These are phyloP conservation scores for Nakazawaea sp. DNA, from an alignment of 805 yeast genomes.

Conservation along the genomic window DNA sequence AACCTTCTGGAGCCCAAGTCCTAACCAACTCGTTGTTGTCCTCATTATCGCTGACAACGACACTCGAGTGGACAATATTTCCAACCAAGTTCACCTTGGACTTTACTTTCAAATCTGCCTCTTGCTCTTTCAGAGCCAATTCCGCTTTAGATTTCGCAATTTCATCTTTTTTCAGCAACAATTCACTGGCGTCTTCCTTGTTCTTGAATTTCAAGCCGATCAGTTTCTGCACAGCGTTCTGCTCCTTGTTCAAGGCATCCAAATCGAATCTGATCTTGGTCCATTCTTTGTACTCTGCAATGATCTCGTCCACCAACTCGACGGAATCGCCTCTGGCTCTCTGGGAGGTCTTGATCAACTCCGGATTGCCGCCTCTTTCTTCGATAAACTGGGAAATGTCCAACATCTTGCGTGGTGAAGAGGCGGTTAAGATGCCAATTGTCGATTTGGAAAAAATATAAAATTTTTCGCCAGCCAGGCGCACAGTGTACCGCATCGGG, in stretches of 20 bases:
- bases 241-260: conserved; percentile 83
- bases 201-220: conserved; percentile 90
- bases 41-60: conserved; percentile 82
- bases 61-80: conserved; percentile 89
- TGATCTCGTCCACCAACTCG: conserved; percentile 93
- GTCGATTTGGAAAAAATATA: no score
- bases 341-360: conserved; percentile 80
- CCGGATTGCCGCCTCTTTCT: conserved; percentile 97
- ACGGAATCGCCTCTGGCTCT: conserved; percentile 91
- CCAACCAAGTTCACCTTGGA: conserved; percentile 86
- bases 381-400: conserved; percentile 88
- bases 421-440: no score
- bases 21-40: conserved; percentile 84
- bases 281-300: conserved; percentile 88
- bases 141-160: conserved; percentile 64
- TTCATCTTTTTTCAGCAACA: conserved; percentile 74
- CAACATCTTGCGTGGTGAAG: conserved; percentile 72
- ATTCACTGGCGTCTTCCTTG: conserved; percentile 88
- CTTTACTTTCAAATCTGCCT: conserved; percentile 69
- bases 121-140: conserved; percentile 62
- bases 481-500: no score
- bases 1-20: conserved; percentile 78
- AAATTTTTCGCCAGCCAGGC: no score
- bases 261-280: conserved; percentile 81
- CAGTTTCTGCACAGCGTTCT: conserved; percentile 86